A percentile compares a stretch with the other conserved stretches of the same genome.
These are phyloP conservation scores for Phytophthora parvispora DNA, from an alignment of 352 stramenopile species.

Conservation along the genomic window DNA sequence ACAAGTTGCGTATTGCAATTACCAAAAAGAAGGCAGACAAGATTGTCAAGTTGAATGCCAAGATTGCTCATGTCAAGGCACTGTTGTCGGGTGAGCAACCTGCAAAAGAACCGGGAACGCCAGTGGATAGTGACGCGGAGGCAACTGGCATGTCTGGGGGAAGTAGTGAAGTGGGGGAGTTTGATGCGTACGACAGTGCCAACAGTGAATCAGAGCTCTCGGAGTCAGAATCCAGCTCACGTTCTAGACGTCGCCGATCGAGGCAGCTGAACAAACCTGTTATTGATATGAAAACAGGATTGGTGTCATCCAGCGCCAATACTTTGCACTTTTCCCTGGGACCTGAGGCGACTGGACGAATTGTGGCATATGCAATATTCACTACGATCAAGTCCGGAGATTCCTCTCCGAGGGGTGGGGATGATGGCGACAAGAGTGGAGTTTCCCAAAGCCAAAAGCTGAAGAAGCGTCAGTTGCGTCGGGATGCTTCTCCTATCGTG, in stretches of 20 bases:
- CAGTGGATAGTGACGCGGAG: constrained; percentile 52
- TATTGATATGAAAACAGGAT: constrained; percentile 33
- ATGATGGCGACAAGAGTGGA: constrained; percentile 25
- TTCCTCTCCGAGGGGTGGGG: constrained; percentile 25
- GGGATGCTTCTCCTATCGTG: constrained; percentile 73
- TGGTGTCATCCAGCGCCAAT: constrained; percentile 60
- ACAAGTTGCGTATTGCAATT: constrained; percentile 90
- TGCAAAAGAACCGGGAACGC: constrained; percentile 50
- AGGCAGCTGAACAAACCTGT: constrained; percentile 34
- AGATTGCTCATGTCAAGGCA: constrained; percentile 85
- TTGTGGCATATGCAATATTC: constrained; percentile 87
- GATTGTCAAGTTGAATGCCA: constrained; percentile 86
- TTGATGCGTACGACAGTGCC: constrained; percentile 77
- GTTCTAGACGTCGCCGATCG: constrained; percentile 38
- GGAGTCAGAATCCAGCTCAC: constrained; percentile 62
- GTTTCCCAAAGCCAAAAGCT: constrained; percentile 67
- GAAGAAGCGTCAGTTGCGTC: constrained; percentile 77
- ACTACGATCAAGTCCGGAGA: constrained; percentile 46
- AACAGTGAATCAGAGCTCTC: constrained; percentile 92
- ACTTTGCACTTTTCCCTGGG: constrained; percentile 86
- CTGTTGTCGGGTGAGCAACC: constrained; percentile 83
- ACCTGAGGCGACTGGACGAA: constrained; percentile 82
- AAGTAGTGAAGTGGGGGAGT: constrained; percentile 37
- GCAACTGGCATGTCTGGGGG: constrained; percentile 28
- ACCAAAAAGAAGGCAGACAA: constrained; percentile 94